Conservation (phyloP, 805 yeast genomes). For the Ogataea methanolica region DNA sequence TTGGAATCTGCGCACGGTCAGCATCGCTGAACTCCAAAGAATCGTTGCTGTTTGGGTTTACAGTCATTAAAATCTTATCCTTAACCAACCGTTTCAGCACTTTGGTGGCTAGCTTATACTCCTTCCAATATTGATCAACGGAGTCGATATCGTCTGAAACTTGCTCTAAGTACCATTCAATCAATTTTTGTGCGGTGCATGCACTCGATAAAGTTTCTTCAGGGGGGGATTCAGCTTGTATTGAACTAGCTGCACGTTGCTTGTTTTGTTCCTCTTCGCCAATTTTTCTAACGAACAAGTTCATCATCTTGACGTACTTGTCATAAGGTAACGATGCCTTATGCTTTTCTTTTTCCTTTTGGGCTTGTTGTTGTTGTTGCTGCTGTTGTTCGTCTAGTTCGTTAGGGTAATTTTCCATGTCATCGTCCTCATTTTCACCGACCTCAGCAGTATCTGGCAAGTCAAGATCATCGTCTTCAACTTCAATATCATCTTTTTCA, state of each 20-base stretch:
- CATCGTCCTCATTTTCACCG: constrained; percentile 27
- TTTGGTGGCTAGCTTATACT: constrained; percentile 67
- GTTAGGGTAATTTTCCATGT: constrained; percentile 8
- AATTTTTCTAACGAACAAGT: constrained; percentile 59
- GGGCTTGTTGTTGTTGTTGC: constrained; percentile 11
- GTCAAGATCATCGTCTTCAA: constrained; percentile 52
- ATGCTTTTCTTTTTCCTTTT: constrained; percentile 20
- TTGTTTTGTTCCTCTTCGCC: constrained; percentile 22
- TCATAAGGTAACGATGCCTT: constrained; percentile 70
- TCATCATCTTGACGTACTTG: constrained; percentile 80
- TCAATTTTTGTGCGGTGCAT: constrained; percentile 59
- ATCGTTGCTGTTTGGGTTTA: constrained; percentile 41
- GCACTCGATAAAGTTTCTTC: constrained; percentile 42
- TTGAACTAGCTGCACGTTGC: constrained; percentile 45
- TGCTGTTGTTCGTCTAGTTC: constrained; percentile 1
- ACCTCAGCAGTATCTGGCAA: too few species aligned
- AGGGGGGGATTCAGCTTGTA: constrained; percentile 33
- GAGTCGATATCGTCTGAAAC: constrained; percentile 66
- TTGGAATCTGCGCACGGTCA: constrained; percentile 10
- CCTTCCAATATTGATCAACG: constrained; percentile 67
- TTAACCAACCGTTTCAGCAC: constrained; percentile 80
- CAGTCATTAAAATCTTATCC: constrained; percentile 76
- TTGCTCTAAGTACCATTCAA: constrained; percentile 76
- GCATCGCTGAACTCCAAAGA: constrained; percentile 19
- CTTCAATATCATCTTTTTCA: constrained; percentile 86